These are phyloP conservation scores for Pleurotus citrinopileatus DNA, from an alignment of 768 basidiomycete genomes.

Conservation along the genomic window DNA sequence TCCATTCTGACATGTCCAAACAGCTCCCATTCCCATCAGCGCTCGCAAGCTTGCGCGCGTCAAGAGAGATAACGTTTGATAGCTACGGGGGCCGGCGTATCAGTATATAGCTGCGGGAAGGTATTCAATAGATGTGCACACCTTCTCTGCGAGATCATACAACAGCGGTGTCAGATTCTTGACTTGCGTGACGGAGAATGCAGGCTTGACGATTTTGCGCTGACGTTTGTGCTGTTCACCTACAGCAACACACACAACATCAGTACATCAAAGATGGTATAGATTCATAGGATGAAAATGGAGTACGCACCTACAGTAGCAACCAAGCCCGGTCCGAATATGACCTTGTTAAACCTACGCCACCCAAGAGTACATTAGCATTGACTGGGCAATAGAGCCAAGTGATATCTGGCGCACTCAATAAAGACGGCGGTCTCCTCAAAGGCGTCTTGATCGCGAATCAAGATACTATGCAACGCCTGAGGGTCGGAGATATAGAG, in stretches of 20 bases:
- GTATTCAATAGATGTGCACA: too few species aligned
- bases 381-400: neutral
- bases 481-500: conserved; percentile 48
- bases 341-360: conserved; percentile 37
- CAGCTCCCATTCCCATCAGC: conserved; percentile 18
- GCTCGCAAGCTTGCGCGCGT: conserved; percentile 7
- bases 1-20: conserved; percentile 46
- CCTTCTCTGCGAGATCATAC: conserved; percentile 42
- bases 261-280: too few species aligned
- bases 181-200: conserved; percentile 45
- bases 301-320: conserved; percentile 30
- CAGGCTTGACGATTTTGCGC: conserved; percentile 44
- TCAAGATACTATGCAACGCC: conserved; percentile 43
- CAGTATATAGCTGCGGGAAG: too few species aligned
- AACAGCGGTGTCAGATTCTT: conserved; percentile 42
- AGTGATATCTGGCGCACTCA: conserved; percentile 28
- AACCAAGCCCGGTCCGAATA: conserved; percentile 47
- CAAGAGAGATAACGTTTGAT: conserved; percentile 23
- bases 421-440: conserved; percentile 44
- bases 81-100: conserved; percentile 25
- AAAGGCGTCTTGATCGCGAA: conserved; percentile 46
- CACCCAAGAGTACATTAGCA: neutral
- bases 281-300: neutral
- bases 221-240: conserved; percentile 46
- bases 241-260: conserved; percentile 12